Percentiles rank a stretch among this genome's conserved stretches.
Conservation (phyloP, 164 flowering plant genomes). For the Euptelea pleiosperma region DNA sequence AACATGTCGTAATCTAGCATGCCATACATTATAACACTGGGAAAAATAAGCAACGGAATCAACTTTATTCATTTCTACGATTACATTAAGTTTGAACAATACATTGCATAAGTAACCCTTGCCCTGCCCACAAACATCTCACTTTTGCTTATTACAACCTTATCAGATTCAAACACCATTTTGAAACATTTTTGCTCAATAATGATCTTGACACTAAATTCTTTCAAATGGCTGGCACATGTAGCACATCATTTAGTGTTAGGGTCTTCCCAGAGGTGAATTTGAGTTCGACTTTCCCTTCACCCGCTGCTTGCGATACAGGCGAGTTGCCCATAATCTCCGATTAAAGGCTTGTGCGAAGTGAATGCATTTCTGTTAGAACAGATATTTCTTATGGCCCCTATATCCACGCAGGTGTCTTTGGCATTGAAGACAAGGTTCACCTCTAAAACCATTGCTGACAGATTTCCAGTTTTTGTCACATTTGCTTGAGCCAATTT, state of each 20-base stretch:
- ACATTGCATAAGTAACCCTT: constrained; percentile 1
- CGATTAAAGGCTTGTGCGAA: background rate
- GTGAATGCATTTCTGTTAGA: background rate
- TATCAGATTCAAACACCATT: constrained; percentile 4
- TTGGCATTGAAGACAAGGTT: background rate
- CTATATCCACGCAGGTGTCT: constrained; percentile 5
- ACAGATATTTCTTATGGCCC: background rate
- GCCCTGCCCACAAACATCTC: background rate
- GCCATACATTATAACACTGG: constrained; percentile 5
- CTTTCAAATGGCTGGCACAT: constrained; percentile 4
- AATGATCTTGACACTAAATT: constrained; percentile 1
- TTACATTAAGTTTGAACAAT: background rate
- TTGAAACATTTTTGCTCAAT: constrained; percentile 8
- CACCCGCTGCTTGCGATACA: background rate
- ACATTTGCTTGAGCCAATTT: background rate
- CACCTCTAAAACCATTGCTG: background rate
- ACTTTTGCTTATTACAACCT: constrained; percentile 9
- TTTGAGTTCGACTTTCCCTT: background rate
- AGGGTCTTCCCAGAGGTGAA: constrained; percentile 4
- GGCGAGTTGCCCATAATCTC: constrained; percentile 11
- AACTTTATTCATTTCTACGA: background rate
- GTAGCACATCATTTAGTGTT: constrained; percentile 1
- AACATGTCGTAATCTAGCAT: constrained; percentile 9
- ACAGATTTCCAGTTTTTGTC: background rate
- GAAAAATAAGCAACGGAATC: background rate